Evolutionary conservation across 176 grass and related monocot species (phyloP), one percentile per base, ranked within the genome.

Genomic region (Dactylis glomerata): DNA sequence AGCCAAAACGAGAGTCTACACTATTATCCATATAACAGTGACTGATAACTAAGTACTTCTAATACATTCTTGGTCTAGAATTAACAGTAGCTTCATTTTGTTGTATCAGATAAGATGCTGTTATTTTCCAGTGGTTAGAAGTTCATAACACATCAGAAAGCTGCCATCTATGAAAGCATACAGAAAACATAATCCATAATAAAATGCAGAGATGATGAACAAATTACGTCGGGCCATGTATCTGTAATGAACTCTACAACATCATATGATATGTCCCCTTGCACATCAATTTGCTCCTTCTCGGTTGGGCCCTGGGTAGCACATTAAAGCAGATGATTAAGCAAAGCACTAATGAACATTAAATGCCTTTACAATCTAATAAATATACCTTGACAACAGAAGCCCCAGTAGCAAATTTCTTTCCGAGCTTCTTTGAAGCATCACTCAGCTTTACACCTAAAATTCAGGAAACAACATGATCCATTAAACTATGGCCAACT

Each of bases 191-290:
- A 83, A 38, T 62, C 13, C 23, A 64, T 38, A 62, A 81, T 72
- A 61, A 79, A 66, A 82, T 23, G 46, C 31, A 82, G 57, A 80
- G 51, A 77, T 62, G 41, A 70, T 71, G 17, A 82, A 80, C 71
- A 33, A 44, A 55, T 99, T 94, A 99, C 97, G 81, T 92, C 92
- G 52, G 93, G 91, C 97, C 97, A 99, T 72, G 97, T 99, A 68
- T 96, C 97, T 52, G 97, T 99, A 87, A 99, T 86, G 84, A 92
- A 99, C 61, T 96, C 93, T 76, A 96, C 93, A 34, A 96, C 87
- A 52, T 99, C 97, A 86, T 99, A 99, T 82, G 97, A 88, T 86
- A 99, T 99, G 82, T 99, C 93, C 50, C 97, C 97, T 96, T 99
- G 97, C 32, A 99, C 97, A 32, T 99, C 97, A 86, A 99, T 92